phyloP scores from a whole-genome alignment of 768 basidiomycete genomes.

The Leccinum rimulosum region DNA sequence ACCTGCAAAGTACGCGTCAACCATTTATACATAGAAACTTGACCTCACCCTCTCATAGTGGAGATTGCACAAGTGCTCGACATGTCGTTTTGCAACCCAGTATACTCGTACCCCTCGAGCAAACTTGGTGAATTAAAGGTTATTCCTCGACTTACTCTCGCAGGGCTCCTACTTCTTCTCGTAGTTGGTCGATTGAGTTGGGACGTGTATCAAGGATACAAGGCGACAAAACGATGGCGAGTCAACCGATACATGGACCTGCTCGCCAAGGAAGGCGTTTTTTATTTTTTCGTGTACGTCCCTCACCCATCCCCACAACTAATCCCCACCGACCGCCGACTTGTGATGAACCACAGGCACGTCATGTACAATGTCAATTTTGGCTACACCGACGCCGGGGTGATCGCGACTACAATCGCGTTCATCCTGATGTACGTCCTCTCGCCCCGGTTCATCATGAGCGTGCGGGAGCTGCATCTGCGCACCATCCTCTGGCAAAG shows the following conservation, averaged over 20 bases:
- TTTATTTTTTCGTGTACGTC: conserved; percentile 23
- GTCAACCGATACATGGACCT: conserved; percentile 15
- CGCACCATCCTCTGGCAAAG: neutral
- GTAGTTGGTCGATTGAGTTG: neutral
- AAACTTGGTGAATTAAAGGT: conserved; percentile 10
- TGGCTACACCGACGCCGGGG: neutral
- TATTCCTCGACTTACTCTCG: conserved; percentile 13
- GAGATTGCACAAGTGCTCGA: conserved; percentile 3
- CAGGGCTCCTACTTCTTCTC: conserved; percentile 12
- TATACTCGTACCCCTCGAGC: neutral
- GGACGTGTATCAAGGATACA: conserved; percentile 13
- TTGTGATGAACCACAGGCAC: conserved; percentile 6
- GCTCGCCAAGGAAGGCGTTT: conserved; percentile 11
- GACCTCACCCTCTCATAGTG: conserved; percentile 11
- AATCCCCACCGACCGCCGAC: neutral
- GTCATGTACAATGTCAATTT: conserved; percentile 14
- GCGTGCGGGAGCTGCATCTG: conserved; percentile 10
- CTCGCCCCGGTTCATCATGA: conserved; percentile 20
- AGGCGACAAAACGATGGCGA: conserved; percentile 6
- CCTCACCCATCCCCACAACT: no score
- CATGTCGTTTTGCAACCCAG: conserved; percentile 16
- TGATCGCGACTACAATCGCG: neutral
- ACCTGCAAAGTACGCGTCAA: conserved; percentile 9
- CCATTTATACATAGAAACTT: neutral
- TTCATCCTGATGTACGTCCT: conserved; percentile 6